Base-by-base conservation (phyloP, 1,284 basidiomycete genomes). In the Rhodotorula sp. region DNA sequence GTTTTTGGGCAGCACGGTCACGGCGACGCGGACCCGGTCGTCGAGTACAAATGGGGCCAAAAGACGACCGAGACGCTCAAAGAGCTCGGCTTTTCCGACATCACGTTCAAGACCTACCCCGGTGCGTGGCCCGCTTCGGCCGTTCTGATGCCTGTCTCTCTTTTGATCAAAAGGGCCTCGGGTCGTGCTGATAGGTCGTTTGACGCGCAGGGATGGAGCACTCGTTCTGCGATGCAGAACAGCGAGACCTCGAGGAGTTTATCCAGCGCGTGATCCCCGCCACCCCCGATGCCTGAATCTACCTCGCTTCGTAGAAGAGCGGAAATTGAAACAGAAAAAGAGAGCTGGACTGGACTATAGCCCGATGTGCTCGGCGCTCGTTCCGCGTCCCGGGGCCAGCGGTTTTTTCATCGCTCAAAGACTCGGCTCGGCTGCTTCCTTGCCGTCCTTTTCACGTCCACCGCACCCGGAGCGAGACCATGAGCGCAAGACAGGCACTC, bases 11-110 rank as follows among this genome's bases (percentile, higher is more conserved):
- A 62, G 61, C 91, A 91, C 88, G 94, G 91, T 10, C 91, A 93
- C 75, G 93, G 93, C 14, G 86, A 83, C n/a, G 83, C 81, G 47
- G 93, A 97, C 80, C 87, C 87, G 15, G 84, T 95, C 20, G 89
- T 95, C 26, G 52, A 63, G 72, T 70, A 66, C 85, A 29, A 48
- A 2, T 79, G 77, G 77, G 77, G 77, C 49, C 60, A 78, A 48
- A 56, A 65, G 58, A 72, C 70, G 18, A 68, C 73, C 51, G 74
- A 76, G 3, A 70, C 71, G 61, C 58, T 79, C 5, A 58, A 56
- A 43, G 74, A 76, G 63, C 47, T 77, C 20, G 71, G 74, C 14
- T 73, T 68, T 62, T 58, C 72, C 59, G 71, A 78, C 65, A 58
- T 79, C 49, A 66, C 74, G 48, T 78, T 78, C 63, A 54, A 76